Percentiles rank a stretch among this genome's conserved stretches.
Conservation (phyloP, 441 rosid genomes). For the Aquilaria agallochum region DNA sequence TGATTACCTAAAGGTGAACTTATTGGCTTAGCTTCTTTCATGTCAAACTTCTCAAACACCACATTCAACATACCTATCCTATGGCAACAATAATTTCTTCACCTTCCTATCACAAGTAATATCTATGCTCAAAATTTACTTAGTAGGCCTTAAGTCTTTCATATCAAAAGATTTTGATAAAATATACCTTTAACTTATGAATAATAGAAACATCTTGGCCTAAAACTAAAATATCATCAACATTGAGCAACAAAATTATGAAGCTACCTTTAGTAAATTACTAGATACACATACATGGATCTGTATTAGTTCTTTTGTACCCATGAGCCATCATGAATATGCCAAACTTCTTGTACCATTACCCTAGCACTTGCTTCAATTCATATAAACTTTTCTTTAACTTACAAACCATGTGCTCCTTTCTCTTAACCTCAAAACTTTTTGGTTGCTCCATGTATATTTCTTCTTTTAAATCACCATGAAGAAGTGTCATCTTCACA, state of each 20-base stretch:
- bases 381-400: no score
- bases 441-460: no score
- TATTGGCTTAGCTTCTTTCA: background rate
- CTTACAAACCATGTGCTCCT: no score
- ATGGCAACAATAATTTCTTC: background rate
- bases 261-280: background rate
- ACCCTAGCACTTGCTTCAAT: no score
- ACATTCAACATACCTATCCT: background rate
- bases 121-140: background rate
- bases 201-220: background rate
- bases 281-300: no score
- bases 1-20: background rate
- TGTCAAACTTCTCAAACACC: background rate
- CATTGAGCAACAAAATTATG: background rate
- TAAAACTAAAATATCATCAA: background rate
- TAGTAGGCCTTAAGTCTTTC: background rate
- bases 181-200: background rate
- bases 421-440: no score
- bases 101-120: background rate
- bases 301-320: no score
- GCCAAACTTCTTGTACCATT: no score
- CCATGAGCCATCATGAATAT: no score
- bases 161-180: background rate
- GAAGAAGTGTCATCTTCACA: no score
- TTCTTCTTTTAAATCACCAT: no score